Percentiles rank a stretch among this genome's conserved stretches.
These are phyloP conservation scores for Lactifluus volemus DNA, from an alignment of 768 basidiomycete genomes.

Conservation along the genomic window DNA sequence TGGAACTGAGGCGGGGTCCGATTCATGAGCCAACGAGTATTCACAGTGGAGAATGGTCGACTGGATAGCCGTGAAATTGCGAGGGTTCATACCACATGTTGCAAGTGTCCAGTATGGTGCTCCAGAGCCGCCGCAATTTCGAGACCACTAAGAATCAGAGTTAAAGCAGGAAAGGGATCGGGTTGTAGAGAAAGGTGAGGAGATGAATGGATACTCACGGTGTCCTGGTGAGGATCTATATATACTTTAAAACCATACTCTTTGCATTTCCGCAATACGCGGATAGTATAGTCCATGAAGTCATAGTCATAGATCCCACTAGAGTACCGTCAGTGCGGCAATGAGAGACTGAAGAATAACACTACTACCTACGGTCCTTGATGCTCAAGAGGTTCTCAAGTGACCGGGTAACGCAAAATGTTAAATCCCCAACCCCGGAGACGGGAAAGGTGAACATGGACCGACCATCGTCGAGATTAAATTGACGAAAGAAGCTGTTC, in stretches of 20 bases:
- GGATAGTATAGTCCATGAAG: conserved; percentile 87
- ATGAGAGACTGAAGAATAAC: neutral
- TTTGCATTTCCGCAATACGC: conserved; percentile 81
- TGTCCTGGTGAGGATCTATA: conserved; percentile 95
- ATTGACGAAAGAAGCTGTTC: conserved; percentile 66
- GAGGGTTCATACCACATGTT: conserved; percentile 86
- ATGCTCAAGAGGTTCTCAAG: conserved; percentile 94
- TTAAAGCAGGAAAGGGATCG: neutral
- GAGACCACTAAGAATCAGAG: conserved; percentile 65
- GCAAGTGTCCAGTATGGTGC: conserved; percentile 90
- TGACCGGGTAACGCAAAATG: conserved; percentile 70
- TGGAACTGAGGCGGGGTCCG: conserved; percentile 70
- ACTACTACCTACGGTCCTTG: conserved; percentile 76
- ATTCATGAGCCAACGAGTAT: conserved; percentile 54
- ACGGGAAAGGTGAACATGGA: conserved; percentile 79
- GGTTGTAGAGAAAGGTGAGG: neutral
- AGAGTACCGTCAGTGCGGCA: neutral
- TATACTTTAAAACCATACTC: conserved; percentile 86
- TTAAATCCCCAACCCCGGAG: conserved; percentile 93
- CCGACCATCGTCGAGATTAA: conserved; percentile 81
- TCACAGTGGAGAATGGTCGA: conserved; percentile 85
- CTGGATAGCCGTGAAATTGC: conserved; percentile 77
- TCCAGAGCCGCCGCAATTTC: conserved; percentile 93
- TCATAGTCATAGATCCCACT: conserved; percentile 87
- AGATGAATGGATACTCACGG: conserved; percentile 42